Base-by-base conservation (phyloP, 1,284 basidiomycete genomes). In the Tylopilus orsonianus region DNA sequence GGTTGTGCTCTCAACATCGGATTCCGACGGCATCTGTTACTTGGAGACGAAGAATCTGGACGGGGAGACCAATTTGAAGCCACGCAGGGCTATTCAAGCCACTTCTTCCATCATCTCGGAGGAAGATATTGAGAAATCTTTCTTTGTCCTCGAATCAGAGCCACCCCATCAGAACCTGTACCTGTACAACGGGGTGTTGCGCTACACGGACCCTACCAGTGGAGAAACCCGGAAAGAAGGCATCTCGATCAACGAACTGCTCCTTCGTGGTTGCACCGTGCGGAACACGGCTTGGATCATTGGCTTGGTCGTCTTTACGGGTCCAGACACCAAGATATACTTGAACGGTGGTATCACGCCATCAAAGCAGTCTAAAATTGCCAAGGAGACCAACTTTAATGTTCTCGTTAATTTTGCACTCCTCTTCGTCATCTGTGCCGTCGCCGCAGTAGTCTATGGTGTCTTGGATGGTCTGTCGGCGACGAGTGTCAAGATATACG, bases 381-480 rank as follows among this genome's bases (percentile, higher is more conserved):
- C 97, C 72, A 89, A 85, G 72, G 95, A 98, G 75, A 98, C 96
- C n/a, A 97, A 97, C 68, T 96, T 94, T 78, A 97, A 97, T 65
- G 95, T 98, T 57, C 74, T 95, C 46, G 90, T 96, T 75, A 98
- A 98, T 71, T 97, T 98, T 63, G 71, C 81, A 46, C 71, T 97
- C 49, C 75, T 98, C 46, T 67, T 88, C 39, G 47, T 80, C 35
- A 91, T 98, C 75, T 97, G 94, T 68, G 59, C 83, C 8, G 68
- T 85, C 29, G 77, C 86, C 1, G 89, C 82, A 1, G 77, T 92
- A 51, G 79, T 86, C 57, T 91, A 83, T 59, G 94, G 93, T 0
- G 65, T 90, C 44, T 78, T 85, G 57, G 83, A 91, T 51, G 75
- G 75, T 18, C 71, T 74, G 55, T 66, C 69, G 1, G 75, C 77